Evolutionary conservation across 1,139 yeast genomes (phyloP).

Genomic region (Scheffersomyces cryptocercus): DNA sequence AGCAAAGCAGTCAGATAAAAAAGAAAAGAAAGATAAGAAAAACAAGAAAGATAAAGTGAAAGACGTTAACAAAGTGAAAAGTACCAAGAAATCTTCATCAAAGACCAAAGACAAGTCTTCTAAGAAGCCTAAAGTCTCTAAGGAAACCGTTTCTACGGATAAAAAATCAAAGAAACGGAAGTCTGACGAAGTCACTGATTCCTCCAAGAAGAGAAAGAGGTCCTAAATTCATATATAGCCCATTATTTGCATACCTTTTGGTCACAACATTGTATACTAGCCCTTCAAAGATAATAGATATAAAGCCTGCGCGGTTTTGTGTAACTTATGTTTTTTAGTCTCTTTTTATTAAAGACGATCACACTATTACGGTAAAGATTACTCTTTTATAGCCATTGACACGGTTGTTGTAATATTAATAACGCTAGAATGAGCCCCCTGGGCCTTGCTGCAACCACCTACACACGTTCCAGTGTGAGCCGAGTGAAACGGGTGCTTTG

Average conservation of each 20-base stretch:
- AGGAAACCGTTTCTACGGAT: constrained; percentile 13
- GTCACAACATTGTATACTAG: not conserved
- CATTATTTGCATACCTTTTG: constrained; percentile 1
- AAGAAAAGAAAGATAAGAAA: constrained; percentile 8
- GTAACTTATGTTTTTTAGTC: not conserved
- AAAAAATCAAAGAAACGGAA: constrained; percentile 2
- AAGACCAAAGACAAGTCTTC: constrained; percentile 3
- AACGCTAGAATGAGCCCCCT: no score
- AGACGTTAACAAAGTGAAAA: constrained; percentile 17
- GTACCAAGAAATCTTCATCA: constrained; percentile 2
- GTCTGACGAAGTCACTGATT: not conserved
- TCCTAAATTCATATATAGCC: constrained; percentile 1
- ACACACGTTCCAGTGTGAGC: no score
- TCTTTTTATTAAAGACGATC: no score
- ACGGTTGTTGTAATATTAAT: no score
- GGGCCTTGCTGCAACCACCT: no score
- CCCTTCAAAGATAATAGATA: not conserved
- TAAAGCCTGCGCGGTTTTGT: not conserved
- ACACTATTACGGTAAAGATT: no score
- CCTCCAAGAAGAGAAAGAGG: constrained; percentile 1
- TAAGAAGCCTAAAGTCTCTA: constrained; percentile 14
- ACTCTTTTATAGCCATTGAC: no score
- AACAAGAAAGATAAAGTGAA: constrained; percentile 14
- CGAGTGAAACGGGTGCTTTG: not conserved
- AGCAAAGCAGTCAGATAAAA: constrained; percentile 10